Conservation (phyloP, 2,329 filamentous ascomycete species). For the Monosporascus sp. region DNA sequence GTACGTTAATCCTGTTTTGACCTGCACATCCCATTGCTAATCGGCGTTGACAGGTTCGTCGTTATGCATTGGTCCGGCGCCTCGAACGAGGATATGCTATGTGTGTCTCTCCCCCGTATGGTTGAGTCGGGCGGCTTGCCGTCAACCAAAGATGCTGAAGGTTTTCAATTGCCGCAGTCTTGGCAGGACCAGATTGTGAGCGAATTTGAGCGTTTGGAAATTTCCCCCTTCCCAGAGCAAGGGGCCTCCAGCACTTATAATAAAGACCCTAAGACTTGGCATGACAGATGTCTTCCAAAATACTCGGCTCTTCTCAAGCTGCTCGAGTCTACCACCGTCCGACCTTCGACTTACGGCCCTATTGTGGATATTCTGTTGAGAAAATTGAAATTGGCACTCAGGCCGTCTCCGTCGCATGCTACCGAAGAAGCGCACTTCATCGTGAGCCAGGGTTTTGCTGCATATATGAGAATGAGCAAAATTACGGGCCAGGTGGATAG, state of each 20-base stretch:
- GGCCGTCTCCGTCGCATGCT: conserved; percentile 52
- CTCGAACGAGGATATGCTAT: conserved; percentile 62
- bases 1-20: conserved; percentile 36
- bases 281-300: conserved; percentile 58
- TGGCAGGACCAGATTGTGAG: conserved; percentile 71
- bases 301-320: conserved; percentile 64
- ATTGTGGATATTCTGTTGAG: conserved; percentile 61
- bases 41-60: conserved; percentile 59
- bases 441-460: conserved; percentile 67
- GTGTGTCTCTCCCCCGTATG: conserved; percentile 63
- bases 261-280: conserved; percentile 57
- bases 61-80: conserved; percentile 65
- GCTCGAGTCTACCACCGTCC: conserved; percentile 55
- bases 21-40: conserved; percentile 17
- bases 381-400: conserved; percentile 61
- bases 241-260: conserved; percentile 46
- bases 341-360: conserved; percentile 61
- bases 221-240: conserved; percentile 59
- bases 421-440: conserved; percentile 67
- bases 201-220: conserved; percentile 61
- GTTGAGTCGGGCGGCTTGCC: conserved; percentile 51
- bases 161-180: conserved; percentile 53
- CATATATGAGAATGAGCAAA: conserved; percentile 63
- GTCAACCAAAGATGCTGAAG: conserved; percentile 44
- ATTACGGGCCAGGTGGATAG: conserved; percentile 53